A percentile compares a stretch with the other conserved stretches of the same genome.
Evolutionary conservation across 257 asterid genomes (phyloP).

Genomic region (Vinca minor): DNA sequence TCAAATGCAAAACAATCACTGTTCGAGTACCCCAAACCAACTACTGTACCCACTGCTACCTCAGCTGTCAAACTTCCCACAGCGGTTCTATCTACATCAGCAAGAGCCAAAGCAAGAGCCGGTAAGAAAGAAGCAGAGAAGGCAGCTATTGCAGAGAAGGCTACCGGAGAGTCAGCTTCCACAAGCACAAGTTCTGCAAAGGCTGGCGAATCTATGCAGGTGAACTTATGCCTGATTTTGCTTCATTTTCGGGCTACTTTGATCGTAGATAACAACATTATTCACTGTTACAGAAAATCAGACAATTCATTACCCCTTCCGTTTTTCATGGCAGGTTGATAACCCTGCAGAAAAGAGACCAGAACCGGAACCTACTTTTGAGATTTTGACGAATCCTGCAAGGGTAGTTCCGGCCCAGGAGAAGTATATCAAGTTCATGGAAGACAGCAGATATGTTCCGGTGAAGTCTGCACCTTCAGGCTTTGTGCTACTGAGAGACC

Average conservation of each 20-base stretch:
- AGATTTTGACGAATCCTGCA: conserved; percentile 86
- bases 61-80: conserved; percentile 62
- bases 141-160: conserved; percentile 52
- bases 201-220: conserved; percentile 91
- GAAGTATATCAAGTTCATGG: conserved; percentile 60
- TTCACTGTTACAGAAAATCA: too few relatives aligned
- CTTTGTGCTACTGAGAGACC: conserved; percentile 74
- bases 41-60: conserved; percentile 9
- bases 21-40: conserved; percentile 13
- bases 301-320: not conserved
- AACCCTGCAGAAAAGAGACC: conserved; percentile 49
- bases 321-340: conserved; percentile 49
- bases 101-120: conserved; percentile 77
- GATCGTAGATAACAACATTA: not conserved
- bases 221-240: conserved; percentile 11
- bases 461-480: conserved; percentile 82
- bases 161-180: conserved; percentile 43
- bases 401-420: conserved; percentile 89
- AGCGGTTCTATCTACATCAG: conserved; percentile 86
- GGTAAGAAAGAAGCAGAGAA: conserved; percentile 76
- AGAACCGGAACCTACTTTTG: conserved; percentile 71
- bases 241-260: not conserved
- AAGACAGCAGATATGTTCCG: conserved; percentile 81
- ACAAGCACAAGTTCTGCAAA: conserved; percentile 36
- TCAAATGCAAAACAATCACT: conserved; percentile 89